Evolutionary conservation across 139 green algal genomes (phyloP).

Genomic region (Chlorella sp.): DNA sequence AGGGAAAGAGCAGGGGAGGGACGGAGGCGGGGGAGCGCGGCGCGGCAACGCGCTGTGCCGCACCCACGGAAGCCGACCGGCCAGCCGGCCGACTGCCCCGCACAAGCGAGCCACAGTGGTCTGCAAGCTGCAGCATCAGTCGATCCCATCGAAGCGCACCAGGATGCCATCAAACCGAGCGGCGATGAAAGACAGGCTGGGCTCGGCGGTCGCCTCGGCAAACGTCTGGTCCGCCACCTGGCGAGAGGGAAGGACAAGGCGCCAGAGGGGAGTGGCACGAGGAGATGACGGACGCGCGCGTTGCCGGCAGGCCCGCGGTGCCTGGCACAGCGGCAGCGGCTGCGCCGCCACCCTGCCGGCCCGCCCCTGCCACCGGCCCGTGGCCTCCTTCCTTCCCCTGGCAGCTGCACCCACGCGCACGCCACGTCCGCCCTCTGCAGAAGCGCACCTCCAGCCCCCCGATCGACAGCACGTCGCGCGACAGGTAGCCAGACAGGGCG

Average conservation of each 20-base stretch:
- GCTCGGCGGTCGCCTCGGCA: slow-evolving; percentile 87
- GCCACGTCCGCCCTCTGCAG: too few species aligned
- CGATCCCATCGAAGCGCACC: not conserved
- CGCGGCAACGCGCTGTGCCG: not conserved
- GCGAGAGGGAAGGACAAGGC: not conserved
- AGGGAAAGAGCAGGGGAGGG: not conserved
- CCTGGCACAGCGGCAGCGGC: too few species aligned
- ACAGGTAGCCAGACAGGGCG: slow-evolving; percentile 89
- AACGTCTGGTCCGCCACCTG: slow-evolving; percentile 65
- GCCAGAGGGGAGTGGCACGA: too few species aligned
- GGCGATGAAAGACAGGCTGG: slow-evolving; percentile 92
- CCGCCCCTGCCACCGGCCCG: too few species aligned
- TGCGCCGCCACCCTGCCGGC: too few species aligned
- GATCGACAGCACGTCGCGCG: slow-evolving; percentile 77
- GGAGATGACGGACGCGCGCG: too few species aligned
- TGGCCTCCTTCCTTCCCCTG: too few species aligned
- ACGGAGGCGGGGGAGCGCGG: not conserved
- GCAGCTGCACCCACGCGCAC: too few species aligned
- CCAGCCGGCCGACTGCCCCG: not conserved
- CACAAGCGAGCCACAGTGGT: too few species aligned
- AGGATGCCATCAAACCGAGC: slow-evolving; percentile 99
- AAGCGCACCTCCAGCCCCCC: slow-evolving; percentile 73
- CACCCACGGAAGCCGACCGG: not conserved
- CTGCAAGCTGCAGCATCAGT: not conserved
- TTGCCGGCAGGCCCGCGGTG: too few species aligned